Evolutionary conservation across 352 stramenopile genomes (phyloP).

Genomic region (Phytophthora ohioensis): DNA sequence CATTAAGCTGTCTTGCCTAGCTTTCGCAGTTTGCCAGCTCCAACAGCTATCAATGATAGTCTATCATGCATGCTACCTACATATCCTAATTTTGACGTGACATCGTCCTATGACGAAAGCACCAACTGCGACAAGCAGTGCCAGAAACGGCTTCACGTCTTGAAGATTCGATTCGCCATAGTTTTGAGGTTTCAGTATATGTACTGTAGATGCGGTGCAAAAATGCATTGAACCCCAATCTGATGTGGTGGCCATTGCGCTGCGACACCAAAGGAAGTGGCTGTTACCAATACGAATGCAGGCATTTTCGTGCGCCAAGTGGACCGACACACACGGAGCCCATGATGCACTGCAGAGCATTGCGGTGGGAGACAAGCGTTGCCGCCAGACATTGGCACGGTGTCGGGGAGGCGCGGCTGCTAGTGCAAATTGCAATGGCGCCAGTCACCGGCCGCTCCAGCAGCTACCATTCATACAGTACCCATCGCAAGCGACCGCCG

Average conservation of each 20-base stretch:
- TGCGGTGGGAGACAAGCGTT: neutral
- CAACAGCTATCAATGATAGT: no score
- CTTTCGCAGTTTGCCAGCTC: no score
- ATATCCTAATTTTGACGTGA: no score
- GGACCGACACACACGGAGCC: slow-evolving; percentile 1
- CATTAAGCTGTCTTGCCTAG: no score
- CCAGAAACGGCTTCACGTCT: no score
- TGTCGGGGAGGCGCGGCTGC: neutral
- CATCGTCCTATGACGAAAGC: no score
- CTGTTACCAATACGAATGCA: slow-evolving; percentile 22
- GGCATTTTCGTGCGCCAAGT: slow-evolving; percentile 24
- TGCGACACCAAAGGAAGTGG: slow-evolving; percentile 10
- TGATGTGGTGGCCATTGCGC: neutral
- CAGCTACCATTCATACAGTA: neutral
- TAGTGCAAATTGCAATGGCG: neutral
- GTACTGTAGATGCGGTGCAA: neutral
- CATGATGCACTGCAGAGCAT: neutral
- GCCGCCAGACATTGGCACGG: neutral
- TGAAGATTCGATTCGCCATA: no score
- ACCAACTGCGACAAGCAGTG: no score
- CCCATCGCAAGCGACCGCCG: neutral
- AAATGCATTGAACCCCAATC: neutral
- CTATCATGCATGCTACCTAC: no score
- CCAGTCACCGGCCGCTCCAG: neutral
- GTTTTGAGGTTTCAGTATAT: neutral